Conservation (phyloP, 768 basidiomycete species). For the Naganishia vaughanmartiniae region DNA sequence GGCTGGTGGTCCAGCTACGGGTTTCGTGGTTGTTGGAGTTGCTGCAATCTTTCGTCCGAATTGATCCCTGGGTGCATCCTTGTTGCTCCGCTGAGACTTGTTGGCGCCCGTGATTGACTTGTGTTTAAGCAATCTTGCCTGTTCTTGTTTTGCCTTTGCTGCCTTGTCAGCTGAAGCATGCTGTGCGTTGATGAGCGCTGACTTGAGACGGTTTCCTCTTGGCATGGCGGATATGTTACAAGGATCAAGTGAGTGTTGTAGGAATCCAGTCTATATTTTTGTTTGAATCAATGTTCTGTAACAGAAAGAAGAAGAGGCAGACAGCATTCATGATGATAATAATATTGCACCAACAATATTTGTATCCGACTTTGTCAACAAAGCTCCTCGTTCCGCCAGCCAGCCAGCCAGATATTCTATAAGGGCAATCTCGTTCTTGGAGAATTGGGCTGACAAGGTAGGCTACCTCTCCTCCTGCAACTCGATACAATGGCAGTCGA, state of each 20-base stretch:
- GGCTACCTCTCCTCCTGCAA: neutral
- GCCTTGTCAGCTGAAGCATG: conserved; percentile 17
- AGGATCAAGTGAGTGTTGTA: neutral
- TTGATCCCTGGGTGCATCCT: neutral
- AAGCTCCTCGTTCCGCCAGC: neutral
- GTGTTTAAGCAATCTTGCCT: conserved; percentile 26
- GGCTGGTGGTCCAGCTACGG: neutral
- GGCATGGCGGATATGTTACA: conserved; percentile 3
- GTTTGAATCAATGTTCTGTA: no score
- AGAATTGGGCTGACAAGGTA: no score
- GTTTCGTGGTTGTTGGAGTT: neutral
- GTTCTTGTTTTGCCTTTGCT: conserved; percentile 26
- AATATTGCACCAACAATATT: neutral
- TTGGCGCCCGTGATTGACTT: conserved; percentile 26
- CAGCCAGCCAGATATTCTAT: neutral
- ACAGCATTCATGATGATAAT: no score
- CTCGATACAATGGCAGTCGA: conserved; percentile 1
- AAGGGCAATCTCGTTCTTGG: no score
- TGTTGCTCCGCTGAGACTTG: conserved; percentile 11
- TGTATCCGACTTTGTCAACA: conserved; percentile 13
- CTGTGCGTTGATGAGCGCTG: conserved; percentile 28
- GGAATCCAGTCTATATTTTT: no score
- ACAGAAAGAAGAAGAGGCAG: neutral
- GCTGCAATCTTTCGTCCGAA: neutral
- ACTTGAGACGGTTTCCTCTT: conserved; percentile 25